Evolutionary conservation across 2,329 filamentous ascomycete species (phyloP), one percentile per base, ranked within the genome.

Genomic region (Botrytis fragariae): DNA sequence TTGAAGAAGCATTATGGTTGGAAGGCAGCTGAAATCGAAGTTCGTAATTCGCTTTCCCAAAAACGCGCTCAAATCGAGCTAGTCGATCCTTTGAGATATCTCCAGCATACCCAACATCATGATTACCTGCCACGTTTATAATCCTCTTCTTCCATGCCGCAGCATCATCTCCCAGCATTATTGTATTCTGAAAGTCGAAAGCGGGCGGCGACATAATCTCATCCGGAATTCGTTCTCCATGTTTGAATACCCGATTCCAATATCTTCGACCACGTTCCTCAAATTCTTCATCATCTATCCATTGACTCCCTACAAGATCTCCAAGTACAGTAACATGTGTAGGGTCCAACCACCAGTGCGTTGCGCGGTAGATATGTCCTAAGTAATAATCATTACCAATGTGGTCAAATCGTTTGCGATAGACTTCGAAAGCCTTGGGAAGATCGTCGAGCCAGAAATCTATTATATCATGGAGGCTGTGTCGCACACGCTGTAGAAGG

Each of bases 331-430:
- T 90, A 32, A 96, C 89, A 81, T 99, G 96, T 0, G 93, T 97
- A 14, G 96, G 96, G 25, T 86, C 84, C 0, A 92, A 89, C 91
- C 93, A 97, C 93, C 94, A 97, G 77, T 89, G 87, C 68, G 97
- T 83, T 0, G 90, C 92, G 25, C 93, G 89, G 83, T 97, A 98
- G 74, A 98, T 94, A 82, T 99, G 96, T 32, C 93, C 93, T 45
- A 99, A 88, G 82, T 98, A 99, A 80, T 90, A 93, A 83, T 99
- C 96, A 82, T 99, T 99, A 6, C 96, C 96, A 79, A 94, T 89
- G 2, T 98, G 88, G 82, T 99, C 96, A 77, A 99, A 82, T 29
- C 89, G 87, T 84, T 99, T 99, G 76, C 93, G 88, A 69, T 87
- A 84, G 1, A 90, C 91, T 77, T 90, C 86, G 68, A 95, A 77